Base-by-base conservation (phyloP, 1,139 yeast genomes). In the Kodamaea arcana region DNA sequence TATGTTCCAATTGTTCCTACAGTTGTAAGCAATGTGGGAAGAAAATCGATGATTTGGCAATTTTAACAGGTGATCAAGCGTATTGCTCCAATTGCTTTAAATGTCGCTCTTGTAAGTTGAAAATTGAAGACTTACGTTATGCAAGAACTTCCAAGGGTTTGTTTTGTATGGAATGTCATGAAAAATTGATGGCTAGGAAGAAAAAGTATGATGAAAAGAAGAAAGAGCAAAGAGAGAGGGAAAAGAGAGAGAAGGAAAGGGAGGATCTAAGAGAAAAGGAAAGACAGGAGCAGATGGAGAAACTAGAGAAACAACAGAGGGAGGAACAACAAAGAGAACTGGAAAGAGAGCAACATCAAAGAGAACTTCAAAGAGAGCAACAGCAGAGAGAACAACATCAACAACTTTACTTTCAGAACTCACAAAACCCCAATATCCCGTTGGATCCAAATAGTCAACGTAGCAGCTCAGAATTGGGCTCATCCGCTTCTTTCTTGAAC, bases 21-120 rank as follows among this genome's bases (percentile, higher is more conserved):
- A 78, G 81, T 33, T 92, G 98, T 59, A 80, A 82, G 50, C 81
- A 81, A 42, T 94, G 98, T 66, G 79, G 81, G 35, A 84, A 85
- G 54, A 86, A 88, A 57, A 92, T 92, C 44, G 95, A 87, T 52
- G 97, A 92, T 56, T 69, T 90, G 64, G 98, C 98, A n/a, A 90
- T 92, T 26, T 72, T 90, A 31, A 88, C 97, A 1, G 96, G 97
- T 15, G 94, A 83, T 49, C 94, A 86, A 54, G 97, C 97, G 3
- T 92, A 87, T 55, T 94, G 98, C 58, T 80, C 95, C 5, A 73
- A 75, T 33, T 92, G 98, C 61, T 92, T 92, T 63, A 80, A 82
- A 48, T 92, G 98, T 58, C 79, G 95, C 35, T 82, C 87, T 45
- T 92, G 98, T 64, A 84, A 84, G 53, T 78, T 78, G 45, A 83